Evolutionary conservation across 1,284 basidiomycete species (phyloP).

Genomic region (Irpex sp.): DNA sequence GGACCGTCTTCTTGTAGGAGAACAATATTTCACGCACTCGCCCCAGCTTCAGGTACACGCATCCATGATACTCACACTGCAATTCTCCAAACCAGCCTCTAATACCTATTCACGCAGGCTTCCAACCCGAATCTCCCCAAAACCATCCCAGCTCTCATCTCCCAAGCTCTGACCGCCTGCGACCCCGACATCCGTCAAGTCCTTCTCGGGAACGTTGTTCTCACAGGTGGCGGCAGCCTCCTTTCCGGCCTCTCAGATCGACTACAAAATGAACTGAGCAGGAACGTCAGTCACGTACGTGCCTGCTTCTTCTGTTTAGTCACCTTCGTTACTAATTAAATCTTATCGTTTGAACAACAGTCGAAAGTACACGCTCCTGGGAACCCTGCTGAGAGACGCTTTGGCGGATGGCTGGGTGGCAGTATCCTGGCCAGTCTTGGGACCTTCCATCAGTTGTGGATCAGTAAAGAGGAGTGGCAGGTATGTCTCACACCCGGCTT

Average conservation of each 20-base stretch:
- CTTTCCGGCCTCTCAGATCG: constrained; percentile 88
- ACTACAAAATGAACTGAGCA: constrained; percentile 70
- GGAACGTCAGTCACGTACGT: constrained; percentile 9
- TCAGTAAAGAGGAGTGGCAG: constrained; percentile 90
- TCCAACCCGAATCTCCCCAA: constrained; percentile 69
- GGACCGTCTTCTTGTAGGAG: constrained; percentile 84
- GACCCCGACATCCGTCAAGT: constrained; percentile 92
- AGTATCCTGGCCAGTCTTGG: constrained; percentile 91
- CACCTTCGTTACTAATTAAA: neutral
- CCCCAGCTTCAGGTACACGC: constrained; percentile 69
- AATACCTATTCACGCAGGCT: constrained; percentile 34
- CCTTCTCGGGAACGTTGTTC: constrained; percentile 89
- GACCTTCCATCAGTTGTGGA: constrained; percentile 96
- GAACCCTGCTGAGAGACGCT: constrained; percentile 83
- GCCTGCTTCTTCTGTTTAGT: constrained; percentile 1
- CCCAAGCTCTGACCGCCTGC: constrained; percentile 78
- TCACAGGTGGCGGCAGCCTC: constrained; percentile 89
- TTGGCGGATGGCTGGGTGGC: constrained; percentile 91
- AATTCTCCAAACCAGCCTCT: constrained; percentile 1
- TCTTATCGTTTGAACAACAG: constrained; percentile 29
- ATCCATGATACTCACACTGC: neutral
- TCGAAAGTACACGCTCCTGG: constrained; percentile 89
- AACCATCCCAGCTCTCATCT: constrained; percentile 76
- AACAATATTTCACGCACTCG: constrained; percentile 86
- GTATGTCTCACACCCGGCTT: constrained; percentile 37